Evolutionary conservation across 495 filamentous ascomycete genomes (phyloP), one percentile per base, ranked within the genome.

Genomic region (Cercophora sp.): DNA sequence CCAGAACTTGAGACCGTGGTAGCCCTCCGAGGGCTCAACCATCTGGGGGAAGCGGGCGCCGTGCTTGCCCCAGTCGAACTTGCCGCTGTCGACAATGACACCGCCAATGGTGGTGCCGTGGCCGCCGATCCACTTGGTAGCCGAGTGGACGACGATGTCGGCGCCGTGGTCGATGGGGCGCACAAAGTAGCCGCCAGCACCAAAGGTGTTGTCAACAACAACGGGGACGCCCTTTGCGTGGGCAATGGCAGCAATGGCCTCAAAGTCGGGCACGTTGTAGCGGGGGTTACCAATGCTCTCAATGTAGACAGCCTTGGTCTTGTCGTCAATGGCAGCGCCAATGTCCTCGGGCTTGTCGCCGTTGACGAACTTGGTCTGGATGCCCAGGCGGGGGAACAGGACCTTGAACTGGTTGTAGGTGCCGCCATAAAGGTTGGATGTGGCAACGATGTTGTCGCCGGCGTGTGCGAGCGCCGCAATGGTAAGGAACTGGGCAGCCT

Each of bases 351-450:
- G 74, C n/a, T 81, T 82, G 68, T 98, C 91, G 5, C 88, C 88
- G 25, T 82, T 74, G 56, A 97, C 81, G 63, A 97, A 98, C 76
- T 91, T 96, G 54, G 91, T 94, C 22, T 70, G 78, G 59, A 98
- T 91, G 41, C 94, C 94, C 36, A 95, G 68, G 5, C 93, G 85
- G 13, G 89, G 86, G 43, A 97, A 76, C 51, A 91, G 75, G 26
- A 97, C 91, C 73, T 98, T 98, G 72, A 98, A 84, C 68, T 97
- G 94, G 69, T 97, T 98, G 75, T 97, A 98, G 5, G 93, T 97
- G 60, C 93, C 93, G 32, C 93, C 93, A 67, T 98, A 98, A 34
- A 98, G 72, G 66, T 95, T 96, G 46, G 83, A 86, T 3, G 93
- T 96, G 2, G 89, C 86, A 19, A 98, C 81, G 54, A 98, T 96